Conservation (phyloP, 192 early-diverging fungal genomes). For the Umbelopsis sp. region DNA sequence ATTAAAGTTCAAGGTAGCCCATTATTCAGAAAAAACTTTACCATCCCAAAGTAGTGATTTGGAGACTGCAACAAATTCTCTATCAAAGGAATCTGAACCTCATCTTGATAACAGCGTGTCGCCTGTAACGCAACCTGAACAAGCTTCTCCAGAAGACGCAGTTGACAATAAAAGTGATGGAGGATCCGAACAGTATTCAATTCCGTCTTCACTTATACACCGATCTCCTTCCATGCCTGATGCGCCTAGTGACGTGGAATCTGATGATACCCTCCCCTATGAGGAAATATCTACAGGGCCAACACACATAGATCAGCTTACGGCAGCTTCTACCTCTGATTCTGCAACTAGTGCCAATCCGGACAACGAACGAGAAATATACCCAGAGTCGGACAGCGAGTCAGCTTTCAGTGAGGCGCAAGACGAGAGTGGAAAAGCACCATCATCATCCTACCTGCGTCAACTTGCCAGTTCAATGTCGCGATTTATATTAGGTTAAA, state of each 20-base stretch:
- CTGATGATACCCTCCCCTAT: too few species aligned
- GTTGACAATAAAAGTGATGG: not conserved
- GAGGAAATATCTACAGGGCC: not conserved
- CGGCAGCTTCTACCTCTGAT: not conserved
- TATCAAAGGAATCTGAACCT: not conserved
- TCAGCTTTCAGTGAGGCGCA: not conserved
- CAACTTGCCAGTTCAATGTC: slow-evolving; percentile 18
- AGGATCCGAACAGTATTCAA: not conserved
- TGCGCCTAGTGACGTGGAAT: too few species aligned
- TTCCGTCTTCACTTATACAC: too few species aligned
- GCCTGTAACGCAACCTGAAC: not conserved
- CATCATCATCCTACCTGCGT: slow-evolving; percentile 3
- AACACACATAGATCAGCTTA: not conserved
- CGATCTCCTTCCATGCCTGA: too few species aligned
- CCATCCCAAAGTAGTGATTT: not conserved
- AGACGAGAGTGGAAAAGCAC: not conserved
- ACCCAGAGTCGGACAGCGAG: not conserved
- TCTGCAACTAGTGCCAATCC: not conserved
- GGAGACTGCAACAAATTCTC: not conserved
- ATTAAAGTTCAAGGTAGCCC: not conserved
- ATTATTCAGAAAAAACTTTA: not conserved
- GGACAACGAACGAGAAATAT: not conserved
- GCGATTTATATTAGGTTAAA: slow-evolving; percentile 4
- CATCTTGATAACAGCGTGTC: not conserved
- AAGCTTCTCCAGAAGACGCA: not conserved